Evolutionary conservation across 495 filamentous ascomycete species (phyloP), one percentile per base, ranked within the genome.

Genomic region (Xylaria bambusicola): DNA sequence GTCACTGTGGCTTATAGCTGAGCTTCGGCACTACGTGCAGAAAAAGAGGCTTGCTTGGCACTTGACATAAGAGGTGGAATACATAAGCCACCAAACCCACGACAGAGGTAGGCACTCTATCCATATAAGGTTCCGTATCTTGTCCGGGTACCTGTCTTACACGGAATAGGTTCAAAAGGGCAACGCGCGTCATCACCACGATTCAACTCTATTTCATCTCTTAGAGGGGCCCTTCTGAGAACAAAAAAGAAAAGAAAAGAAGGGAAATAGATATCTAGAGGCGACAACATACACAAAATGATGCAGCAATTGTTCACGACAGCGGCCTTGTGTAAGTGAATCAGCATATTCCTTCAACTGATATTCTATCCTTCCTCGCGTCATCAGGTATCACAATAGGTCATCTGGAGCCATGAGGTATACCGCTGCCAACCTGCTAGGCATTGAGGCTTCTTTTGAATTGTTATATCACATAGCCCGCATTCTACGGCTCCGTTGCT

Each of bases 281-380:
- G 5, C 3, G 48, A 12, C 13, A 21, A 17, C 12, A 21, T 50
- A 42, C 26, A 5, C 12, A 24, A 24, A 1, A 33, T 8, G 20
- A 59, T 59, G 56, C 36, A 59, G 13, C 5, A 13, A 21, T 38
- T 47, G 13, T 40, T 65, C 12, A 17, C 52, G 20, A 51, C 52
- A 3, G 57, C 58, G 62, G 62, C 49, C 15, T 35, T 70, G 38
- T 60, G 67, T 70, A 66, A 65, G 27, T 42, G 9, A n/a, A n/a
- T n/a, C n/a, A n/a, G n/a, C n/a, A 31, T 33, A 15, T 33, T 40
- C 13, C 21, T 15, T 1, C 4, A 38, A 6, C 17, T 36, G 20
- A 29, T 15, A 21, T 18, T 29, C 12, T 15, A 18, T 18, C 20
- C 15, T 18, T n/a, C 10, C 31, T 27, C 4, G 42, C 53, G 6